These are phyloP conservation scores for Blastocystis sp. DNA, from an alignment of 352 stramenopile species.

Conservation along the genomic window DNA sequence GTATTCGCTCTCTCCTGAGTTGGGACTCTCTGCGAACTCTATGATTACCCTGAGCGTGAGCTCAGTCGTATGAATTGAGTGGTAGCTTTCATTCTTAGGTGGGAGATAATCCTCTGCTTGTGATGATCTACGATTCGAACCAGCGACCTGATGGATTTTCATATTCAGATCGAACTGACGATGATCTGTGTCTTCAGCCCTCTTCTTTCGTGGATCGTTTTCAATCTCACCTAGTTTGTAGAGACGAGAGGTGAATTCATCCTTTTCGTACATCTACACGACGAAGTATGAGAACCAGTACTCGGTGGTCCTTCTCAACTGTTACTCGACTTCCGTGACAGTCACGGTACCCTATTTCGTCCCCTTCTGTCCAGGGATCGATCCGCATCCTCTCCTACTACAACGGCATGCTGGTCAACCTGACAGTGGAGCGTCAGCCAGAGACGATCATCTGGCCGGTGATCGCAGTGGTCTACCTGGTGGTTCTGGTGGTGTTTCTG, in stretches of 20 bases:
- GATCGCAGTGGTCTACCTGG: not conserved
- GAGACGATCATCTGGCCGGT: constrained; percentile 33
- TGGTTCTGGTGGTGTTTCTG: constrained; percentile 11
- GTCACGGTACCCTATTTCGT: not conserved
- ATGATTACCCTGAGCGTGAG: not conserved
- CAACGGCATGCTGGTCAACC: constrained; percentile 48
- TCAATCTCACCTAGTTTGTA: not conserved
- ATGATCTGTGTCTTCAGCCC: constrained; percentile 17
- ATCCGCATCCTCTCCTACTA: constrained; percentile 11
- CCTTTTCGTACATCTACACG: not conserved
- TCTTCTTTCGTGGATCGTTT: constrained; percentile 2
- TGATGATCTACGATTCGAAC: constrained; percentile 49
- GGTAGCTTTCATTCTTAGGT: not conserved
- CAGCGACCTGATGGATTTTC: constrained; percentile 35
- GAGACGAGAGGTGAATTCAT: not conserved
- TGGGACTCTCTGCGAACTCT: not conserved
- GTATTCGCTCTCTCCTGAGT: constrained; percentile 9
- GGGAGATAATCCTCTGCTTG: constrained; percentile 12
- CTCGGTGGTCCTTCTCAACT: constrained; percentile 39
- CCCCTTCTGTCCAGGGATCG: not conserved
- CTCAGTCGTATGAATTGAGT: not conserved
- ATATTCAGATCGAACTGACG: constrained; percentile 3
- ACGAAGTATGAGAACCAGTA: constrained; percentile 30
- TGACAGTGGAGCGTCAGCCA: constrained; percentile 15
- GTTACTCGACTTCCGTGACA: not conserved